Conservation (phyloP, 2,329 filamentous ascomycete species). For the Fusarium illudens region DNA sequence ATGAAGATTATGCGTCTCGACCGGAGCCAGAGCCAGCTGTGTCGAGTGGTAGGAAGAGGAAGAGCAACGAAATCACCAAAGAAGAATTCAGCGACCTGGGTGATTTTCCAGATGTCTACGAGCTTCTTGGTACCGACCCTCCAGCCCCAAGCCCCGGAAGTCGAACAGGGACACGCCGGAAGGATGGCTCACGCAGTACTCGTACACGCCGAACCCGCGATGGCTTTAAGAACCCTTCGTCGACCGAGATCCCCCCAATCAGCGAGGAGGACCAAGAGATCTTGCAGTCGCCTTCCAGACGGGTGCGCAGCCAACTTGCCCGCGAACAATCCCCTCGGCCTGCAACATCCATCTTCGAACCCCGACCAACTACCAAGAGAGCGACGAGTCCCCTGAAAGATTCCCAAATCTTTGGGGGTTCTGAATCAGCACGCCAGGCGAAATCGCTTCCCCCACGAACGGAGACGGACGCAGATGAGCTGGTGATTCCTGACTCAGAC, state of each 20-base stretch:
- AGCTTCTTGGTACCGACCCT: constrained; percentile 54
- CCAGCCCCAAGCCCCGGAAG: constrained; percentile 48
- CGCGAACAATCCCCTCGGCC: constrained; percentile 15
- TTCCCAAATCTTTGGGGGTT: constrained; percentile 7
- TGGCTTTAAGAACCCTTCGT: constrained; percentile 2
- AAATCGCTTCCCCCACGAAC: neutral
- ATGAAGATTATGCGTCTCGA: constrained; percentile 52
- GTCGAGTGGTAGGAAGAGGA: constrained; percentile 60
- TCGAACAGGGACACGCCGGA: constrained; percentile 34
- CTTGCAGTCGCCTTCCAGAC: constrained; percentile 42
- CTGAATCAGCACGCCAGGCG: neutral
- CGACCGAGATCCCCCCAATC: constrained; percentile 13
- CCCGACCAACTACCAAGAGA: constrained; percentile 11
- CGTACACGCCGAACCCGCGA: constrained; percentile 31
- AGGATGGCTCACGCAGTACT: constrained; percentile 28
- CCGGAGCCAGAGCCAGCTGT: constrained; percentile 50
- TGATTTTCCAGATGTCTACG: constrained; percentile 64
- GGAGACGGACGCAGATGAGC: constrained; percentile 37
- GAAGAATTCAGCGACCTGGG: constrained; percentile 50
- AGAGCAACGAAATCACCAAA: constrained; percentile 58
- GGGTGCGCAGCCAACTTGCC: constrained; percentile 22
- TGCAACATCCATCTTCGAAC: neutral
- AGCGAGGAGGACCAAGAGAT: constrained; percentile 30
- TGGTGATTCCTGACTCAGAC: constrained; percentile 65
- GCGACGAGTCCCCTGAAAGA: constrained; percentile 11